Percentiles rank a stretch among this genome's conserved stretches.
Evolutionary conservation across 441 rosid species (phyloP).

Genomic region (Jatropha multifida): DNA sequence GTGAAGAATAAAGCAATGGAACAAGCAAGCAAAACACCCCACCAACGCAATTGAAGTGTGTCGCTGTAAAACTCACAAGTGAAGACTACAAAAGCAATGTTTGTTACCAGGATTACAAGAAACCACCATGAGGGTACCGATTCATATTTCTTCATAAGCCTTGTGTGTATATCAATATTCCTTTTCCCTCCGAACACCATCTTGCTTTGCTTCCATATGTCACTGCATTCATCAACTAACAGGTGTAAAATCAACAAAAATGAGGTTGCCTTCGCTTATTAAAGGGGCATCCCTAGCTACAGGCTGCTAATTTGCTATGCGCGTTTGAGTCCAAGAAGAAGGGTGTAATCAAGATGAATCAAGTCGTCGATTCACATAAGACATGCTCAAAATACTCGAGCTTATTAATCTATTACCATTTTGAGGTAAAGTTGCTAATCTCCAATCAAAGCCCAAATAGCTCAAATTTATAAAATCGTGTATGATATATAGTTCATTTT

Average conservation of each 20-base stretch:
- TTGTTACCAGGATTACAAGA: conserved; percentile 40
- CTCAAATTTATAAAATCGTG: too few relatives aligned
- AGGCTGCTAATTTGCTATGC: too few relatives aligned
- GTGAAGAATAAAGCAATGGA: conserved; percentile 63
- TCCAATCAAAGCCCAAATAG: too few relatives aligned
- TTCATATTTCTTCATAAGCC: conserved; percentile 64
- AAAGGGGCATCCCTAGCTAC: too few relatives aligned
- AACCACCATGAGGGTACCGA: conserved; percentile 76
- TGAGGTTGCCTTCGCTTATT: too few relatives aligned
- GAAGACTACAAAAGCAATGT: conserved; percentile 43
- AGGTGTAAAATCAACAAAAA: background rate
- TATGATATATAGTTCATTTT: too few relatives aligned
- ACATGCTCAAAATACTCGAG: too few relatives aligned
- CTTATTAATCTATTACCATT: too few relatives aligned
- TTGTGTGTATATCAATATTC: conserved; percentile 69
- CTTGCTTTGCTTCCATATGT: conserved; percentile 55
- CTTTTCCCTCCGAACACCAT: conserved; percentile 46
- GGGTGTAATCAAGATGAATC: background rate
- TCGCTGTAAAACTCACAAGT: conserved; percentile 50
- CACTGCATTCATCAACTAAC: conserved; percentile 33
- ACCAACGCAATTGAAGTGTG: conserved; percentile 79
- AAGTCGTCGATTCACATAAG: too few relatives aligned
- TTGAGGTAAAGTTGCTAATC: too few relatives aligned
- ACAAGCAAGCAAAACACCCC: conserved; percentile 79
- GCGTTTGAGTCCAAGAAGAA: background rate